Evolutionary conservation across 2,329 filamentous ascomycete genomes (phyloP).

Genomic region (Trichoderma guizhouense): DNA sequence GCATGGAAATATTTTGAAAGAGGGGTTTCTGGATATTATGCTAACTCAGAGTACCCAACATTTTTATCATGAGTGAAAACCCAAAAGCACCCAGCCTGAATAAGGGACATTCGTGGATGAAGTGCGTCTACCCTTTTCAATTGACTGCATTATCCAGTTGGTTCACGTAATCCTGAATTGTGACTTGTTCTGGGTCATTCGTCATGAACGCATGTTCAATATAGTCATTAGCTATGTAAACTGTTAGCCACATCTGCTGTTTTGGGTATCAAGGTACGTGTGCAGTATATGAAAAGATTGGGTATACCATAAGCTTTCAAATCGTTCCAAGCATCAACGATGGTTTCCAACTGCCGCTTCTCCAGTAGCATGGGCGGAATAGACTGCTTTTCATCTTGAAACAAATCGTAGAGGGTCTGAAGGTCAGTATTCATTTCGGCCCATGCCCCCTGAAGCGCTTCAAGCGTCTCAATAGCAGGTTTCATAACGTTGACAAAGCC

Average conservation of each 20-base stretch:
- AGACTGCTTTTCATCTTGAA: background rate
- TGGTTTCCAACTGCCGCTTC: background rate
- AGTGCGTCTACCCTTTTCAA: background rate
- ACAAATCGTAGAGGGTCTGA: background rate
- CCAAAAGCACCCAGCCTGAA: no score
- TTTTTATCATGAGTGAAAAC: no score
- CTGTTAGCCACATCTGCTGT: background rate
- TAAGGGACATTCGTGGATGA: no score
- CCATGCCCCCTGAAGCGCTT: background rate
- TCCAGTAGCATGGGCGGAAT: background rate
- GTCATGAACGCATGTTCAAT: background rate
- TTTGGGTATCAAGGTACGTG: background rate
- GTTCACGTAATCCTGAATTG: background rate
- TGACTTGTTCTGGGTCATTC: background rate
- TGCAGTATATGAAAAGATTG: background rate
- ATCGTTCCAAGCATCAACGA: background rate
- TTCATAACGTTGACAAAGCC: background rate
- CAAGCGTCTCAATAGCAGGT: background rate
- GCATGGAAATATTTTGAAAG: background rate
- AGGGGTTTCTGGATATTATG: no score
- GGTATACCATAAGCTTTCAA: background rate
- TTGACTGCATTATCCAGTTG: background rate
- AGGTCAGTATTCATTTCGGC: background rate
- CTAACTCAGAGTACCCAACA: no score
- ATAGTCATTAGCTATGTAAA: background rate